Percentiles rank a stretch among this genome's conserved stretches.
phyloP scores from a whole-genome alignment of 352 stramenopile species.

The Phytophthora pistaciae region DNA sequence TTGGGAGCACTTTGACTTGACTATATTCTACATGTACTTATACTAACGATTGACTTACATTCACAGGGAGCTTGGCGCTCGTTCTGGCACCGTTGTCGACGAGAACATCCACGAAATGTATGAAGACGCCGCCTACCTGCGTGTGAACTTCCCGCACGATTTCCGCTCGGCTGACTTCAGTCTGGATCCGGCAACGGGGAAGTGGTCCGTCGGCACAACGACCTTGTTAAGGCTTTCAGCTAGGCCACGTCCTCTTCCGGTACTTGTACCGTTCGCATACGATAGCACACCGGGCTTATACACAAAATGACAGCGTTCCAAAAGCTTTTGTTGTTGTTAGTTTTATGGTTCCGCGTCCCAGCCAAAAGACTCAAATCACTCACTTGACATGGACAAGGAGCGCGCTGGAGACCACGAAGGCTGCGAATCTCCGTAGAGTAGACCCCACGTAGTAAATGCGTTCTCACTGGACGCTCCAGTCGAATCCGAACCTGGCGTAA shows the following conservation, averaged over 20 bases:
- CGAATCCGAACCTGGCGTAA: constrained; percentile 34
- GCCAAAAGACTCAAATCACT: constrained; percentile 17
- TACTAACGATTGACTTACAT: constrained; percentile 10
- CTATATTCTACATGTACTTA: background rate
- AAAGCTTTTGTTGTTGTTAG: constrained; percentile 23
- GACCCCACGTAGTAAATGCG: constrained; percentile 29
- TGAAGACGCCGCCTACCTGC: constrained; percentile 58
- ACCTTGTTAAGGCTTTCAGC: constrained; percentile 36
- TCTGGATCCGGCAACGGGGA: constrained; percentile 45
- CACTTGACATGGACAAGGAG: background rate
- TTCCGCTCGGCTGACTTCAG: constrained; percentile 69
- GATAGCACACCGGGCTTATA: background rate
- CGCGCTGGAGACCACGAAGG: background rate
- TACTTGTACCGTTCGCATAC: background rate
- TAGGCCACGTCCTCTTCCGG: constrained; percentile 2
- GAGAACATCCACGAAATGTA: constrained; percentile 69
- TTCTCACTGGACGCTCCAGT: constrained; percentile 21
- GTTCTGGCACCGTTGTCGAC: constrained; percentile 45
- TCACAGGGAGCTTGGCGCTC: constrained; percentile 37
- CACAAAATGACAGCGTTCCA: constrained; percentile 3
- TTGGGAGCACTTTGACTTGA: background rate
- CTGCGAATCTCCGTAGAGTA: constrained; percentile 27
- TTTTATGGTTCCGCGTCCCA: constrained; percentile 13
- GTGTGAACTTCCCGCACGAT: constrained; percentile 62
- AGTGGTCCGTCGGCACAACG: constrained; percentile 41